These are phyloP conservation scores for Calendula officinalis DNA, from an alignment of 129 eudicot species.

Conservation along the genomic window DNA sequence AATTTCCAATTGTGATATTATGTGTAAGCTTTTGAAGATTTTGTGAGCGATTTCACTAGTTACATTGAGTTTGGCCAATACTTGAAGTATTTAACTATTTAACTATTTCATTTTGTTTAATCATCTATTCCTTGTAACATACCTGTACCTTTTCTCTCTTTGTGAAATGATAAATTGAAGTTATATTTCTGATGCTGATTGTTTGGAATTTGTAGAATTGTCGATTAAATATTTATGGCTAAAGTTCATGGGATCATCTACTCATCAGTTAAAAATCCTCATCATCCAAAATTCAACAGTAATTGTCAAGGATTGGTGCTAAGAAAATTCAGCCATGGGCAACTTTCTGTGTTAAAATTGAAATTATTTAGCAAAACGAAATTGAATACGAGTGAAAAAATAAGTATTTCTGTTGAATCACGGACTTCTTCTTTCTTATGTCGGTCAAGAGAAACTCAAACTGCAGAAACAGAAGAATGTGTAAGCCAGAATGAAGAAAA, in stretches of 20 bases:
- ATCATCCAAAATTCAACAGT: conserved; percentile 46
- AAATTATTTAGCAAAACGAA: conserved; percentile 36
- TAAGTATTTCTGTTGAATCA: conserved; percentile 12
- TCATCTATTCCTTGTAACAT: background rate
- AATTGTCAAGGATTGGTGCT: conserved; percentile 41
- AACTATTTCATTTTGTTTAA: no score
- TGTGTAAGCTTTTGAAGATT: no score
- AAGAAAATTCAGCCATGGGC: conserved; percentile 38
- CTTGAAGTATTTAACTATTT: no score
- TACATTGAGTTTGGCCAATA: no score
- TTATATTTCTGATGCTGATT: conserved; percentile 18
- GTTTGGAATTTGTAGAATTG: conserved; percentile 25
- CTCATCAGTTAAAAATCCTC: conserved; percentile 60
- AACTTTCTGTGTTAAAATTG: conserved; percentile 34
- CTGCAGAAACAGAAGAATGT: conserved; percentile 57
- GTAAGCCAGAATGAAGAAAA: conserved; percentile 39
- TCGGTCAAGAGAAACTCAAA: conserved; percentile 53
- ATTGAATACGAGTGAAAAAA: conserved; percentile 29
- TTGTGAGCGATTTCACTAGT: no score
- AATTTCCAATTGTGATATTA: no score
- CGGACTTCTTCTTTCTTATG: conserved; percentile 49
- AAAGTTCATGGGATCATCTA: conserved; percentile 57
- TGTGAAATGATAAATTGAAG: conserved; percentile 19
- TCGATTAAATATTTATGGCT: conserved; percentile 41
- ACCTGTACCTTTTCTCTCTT: background rate